Conservation (phyloP, 805 yeast species). For the Myxozyma neglecta region DNA sequence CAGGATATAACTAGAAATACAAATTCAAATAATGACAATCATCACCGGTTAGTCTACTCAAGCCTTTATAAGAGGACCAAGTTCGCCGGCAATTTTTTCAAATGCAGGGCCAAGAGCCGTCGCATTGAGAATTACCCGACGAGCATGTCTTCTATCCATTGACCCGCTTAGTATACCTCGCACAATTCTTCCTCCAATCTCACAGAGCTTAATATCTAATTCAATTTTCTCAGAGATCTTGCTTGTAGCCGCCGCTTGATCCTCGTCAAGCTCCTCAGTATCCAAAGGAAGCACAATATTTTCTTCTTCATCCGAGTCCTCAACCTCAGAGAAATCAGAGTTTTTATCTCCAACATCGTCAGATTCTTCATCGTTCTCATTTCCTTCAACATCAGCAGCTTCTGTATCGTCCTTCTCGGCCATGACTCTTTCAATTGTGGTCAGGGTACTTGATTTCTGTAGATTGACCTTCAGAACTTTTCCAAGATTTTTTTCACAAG, state of each 20-base stretch:
- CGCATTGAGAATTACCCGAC: slow-evolving; percentile 10
- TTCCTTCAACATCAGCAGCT: background rate
- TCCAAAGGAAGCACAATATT: background rate
- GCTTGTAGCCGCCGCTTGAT: slow-evolving; percentile 8
- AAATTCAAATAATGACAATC: background rate
- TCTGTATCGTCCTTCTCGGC: background rate
- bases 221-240: slow-evolving; percentile 3
- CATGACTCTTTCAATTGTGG: slow-evolving; percentile 6
- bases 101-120: slow-evolving; percentile 18
- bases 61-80: slow-evolving; percentile 1
- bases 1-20: background rate
- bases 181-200: slow-evolving; percentile 21
- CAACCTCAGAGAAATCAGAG: too few relatives aligned
- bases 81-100: slow-evolving; percentile 15
- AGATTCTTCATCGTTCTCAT: slow-evolving; percentile 1
- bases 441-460: background rate
- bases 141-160: slow-evolving; percentile 1
- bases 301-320: background rate
- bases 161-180: slow-evolving; percentile 18
- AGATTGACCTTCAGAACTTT: slow-evolving; percentile 8
- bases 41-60: background rate
- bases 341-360: background rate
- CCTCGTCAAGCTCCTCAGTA: slow-evolving; percentile 11
- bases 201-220: slow-evolving; percentile 21
- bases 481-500: slow-evolving; percentile 11